Evolutionary conservation across 257 asterid species (phyloP).

Genomic region (Rhazya stricta): DNA sequence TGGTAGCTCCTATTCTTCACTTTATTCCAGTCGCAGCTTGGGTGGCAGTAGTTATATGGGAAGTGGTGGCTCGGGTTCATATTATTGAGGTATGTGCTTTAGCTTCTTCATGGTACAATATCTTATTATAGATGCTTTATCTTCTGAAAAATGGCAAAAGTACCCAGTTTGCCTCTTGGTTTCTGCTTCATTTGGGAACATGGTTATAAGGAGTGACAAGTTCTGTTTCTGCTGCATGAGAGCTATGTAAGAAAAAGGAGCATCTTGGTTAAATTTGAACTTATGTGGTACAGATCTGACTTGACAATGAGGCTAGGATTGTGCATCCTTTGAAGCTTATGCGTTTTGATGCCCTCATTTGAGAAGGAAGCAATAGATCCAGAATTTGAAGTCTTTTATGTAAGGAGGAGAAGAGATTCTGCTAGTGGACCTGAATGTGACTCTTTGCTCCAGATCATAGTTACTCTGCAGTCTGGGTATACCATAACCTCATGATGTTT

Average conservation of each 20-base stretch:
- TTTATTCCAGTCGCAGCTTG: constrained; percentile 66
- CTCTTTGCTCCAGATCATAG: constrained; percentile 11
- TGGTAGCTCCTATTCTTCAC: constrained; percentile 84
- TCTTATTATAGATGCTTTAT: not conserved
- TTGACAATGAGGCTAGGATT: constrained; percentile 29
- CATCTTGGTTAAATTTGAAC: constrained; percentile 24
- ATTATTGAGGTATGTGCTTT: constrained; percentile 54
- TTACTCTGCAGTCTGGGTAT: constrained; percentile 14
- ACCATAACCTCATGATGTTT: constrained; percentile 5
- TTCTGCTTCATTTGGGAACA: not conserved
- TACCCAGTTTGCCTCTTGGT: not conserved
- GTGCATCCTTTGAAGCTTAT: constrained; percentile 18
- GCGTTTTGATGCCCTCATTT: constrained; percentile 17
- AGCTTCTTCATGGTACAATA: not conserved
- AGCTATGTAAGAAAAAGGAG: constrained; percentile 19
- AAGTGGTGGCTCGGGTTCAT: constrained; percentile 77
- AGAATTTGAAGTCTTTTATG: constrained; percentile 15
- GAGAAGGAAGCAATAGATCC: constrained; percentile 16
- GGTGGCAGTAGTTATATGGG: constrained; percentile 83
- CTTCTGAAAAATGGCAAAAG: not conserved
- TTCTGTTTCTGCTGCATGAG: constrained; percentile 16
- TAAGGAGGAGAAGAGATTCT: constrained; percentile 12
- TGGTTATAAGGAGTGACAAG: constrained; percentile 10
- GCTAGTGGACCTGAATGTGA: constrained; percentile 8
- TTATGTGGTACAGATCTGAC: constrained; percentile 35